phyloP scores from a whole-genome alignment of 1,284 basidiomycete genomes.

The Violaceomyces palustris region DNA sequence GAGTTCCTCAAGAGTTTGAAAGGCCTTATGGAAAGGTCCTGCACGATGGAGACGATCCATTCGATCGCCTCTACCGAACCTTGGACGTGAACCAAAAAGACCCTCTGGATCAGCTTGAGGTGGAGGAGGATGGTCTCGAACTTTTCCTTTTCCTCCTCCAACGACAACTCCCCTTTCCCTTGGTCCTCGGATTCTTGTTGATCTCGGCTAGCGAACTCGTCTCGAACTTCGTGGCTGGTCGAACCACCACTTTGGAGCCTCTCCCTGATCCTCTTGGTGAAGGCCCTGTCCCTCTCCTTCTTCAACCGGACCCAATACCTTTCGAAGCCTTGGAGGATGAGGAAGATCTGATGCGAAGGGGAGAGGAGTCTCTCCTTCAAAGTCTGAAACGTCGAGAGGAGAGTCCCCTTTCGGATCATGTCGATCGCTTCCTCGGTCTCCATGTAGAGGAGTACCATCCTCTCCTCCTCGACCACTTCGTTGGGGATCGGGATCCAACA shows the following conservation, averaged over 20 bases:
- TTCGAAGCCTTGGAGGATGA: slow-evolving; percentile 25
- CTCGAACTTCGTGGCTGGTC: background rate
- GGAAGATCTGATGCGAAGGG: slow-evolving; percentile 10
- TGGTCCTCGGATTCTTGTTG: background rate
- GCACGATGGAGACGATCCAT: slow-evolving; percentile 20
- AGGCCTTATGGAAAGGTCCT: slow-evolving; percentile 19
- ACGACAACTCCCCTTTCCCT: background rate
- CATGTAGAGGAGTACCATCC: slow-evolving; percentile 9
- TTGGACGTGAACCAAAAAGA: slow-evolving; percentile 23
- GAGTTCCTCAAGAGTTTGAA: slow-evolving; percentile 24
- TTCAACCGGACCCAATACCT: slow-evolving; percentile 11
- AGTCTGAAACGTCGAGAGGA: slow-evolving; percentile 5
- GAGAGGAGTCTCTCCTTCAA: slow-evolving; percentile 1
- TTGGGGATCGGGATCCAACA: slow-evolving; percentile 17
- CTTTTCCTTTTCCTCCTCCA: background rate
- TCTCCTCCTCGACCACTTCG: slow-evolving; percentile 11
- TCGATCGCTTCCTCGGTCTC: slow-evolving; percentile 17
- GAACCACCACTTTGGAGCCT: slow-evolving; percentile 9
- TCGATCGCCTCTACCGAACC: slow-evolving; percentile 17
- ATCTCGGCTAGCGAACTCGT: background rate
- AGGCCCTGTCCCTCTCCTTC: slow-evolving; percentile 19
- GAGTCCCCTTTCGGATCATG: slow-evolving; percentile 5
- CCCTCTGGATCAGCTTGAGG: slow-evolving; percentile 21
- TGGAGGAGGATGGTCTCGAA: slow-evolving; percentile 15
- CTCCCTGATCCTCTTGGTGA: slow-evolving; percentile 19